Base-by-base conservation (phyloP, 2,329 filamentous ascomycete genomes). In the Mollisia scopiformis region DNA sequence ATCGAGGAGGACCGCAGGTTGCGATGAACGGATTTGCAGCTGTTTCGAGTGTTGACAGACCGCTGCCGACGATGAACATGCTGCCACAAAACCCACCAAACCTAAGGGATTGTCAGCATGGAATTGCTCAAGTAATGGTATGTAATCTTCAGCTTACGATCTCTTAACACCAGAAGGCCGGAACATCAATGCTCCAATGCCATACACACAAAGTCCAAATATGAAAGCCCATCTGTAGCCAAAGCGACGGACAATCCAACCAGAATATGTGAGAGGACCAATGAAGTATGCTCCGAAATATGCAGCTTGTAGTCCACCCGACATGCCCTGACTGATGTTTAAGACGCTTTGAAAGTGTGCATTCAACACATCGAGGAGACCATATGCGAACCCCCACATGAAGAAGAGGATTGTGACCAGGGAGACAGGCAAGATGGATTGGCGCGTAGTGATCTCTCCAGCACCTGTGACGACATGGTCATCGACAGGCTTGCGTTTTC, bases 331-430 rank as follows among this genome's bases (percentile, higher is more conserved):
- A 81, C 69, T 27, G 90, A 84, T 39, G 76, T 72, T 50, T 86
- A 88, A 57, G 90, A 87, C 30, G 84, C 87, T 37, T 81, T 84
- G 69, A 49, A 71, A 71, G 49, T 71, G 68, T 7, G 68, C 64
- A 72, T 96, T 96, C 35, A 97, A 82, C 0, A 89, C 89, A 70
- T 94, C 92, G 4, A 97, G 79, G 1, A 97, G 82, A 0, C 93
- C 93, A 68, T 96, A 96, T 0, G 92, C 93, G 59, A 96, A 89
- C 0, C 93, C 93, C 92, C 92, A 96, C 11, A 96, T 79, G 66
- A 96, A 86, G 76, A 96, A 96, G 0, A 96, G 79, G 8, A 94
- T 82, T 1, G 90, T 91, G 27, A 95, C 91, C 46, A 68, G 57
- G 37, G 56, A 51, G 35, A 68, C 66, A 27, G 66, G 66, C 1